These are phyloP conservation scores for Ilex paraguariensis DNA, from an alignment of 305 asterid genomes.

Conservation along the genomic window DNA sequence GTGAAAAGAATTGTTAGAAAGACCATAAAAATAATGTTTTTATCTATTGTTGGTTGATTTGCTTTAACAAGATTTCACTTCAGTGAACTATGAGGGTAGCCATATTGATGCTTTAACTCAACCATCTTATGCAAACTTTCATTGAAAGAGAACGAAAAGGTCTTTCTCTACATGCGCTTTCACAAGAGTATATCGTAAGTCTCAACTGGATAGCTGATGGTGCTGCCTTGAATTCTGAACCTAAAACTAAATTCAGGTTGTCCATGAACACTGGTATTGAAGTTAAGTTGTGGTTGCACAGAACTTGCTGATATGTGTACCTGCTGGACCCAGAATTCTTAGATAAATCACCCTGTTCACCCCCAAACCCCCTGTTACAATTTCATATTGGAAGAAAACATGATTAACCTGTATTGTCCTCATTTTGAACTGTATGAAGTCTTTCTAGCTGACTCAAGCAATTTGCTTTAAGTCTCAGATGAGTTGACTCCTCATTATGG, in stretches of 20 bases:
- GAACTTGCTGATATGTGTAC: too few species aligned
- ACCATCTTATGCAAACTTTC: too few species aligned
- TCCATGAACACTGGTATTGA: neutral
- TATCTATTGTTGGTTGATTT: neutral
- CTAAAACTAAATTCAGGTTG: neutral
- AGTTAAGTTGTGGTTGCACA: too few species aligned
- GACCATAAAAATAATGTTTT: neutral
- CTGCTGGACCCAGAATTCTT: too few species aligned
- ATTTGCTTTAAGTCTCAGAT: neutral
- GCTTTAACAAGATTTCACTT: too few species aligned
- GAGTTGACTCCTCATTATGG: neutral
- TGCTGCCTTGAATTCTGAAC: neutral
- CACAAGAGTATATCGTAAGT: neutral
- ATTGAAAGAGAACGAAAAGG: too few species aligned
- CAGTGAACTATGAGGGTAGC: neutral
- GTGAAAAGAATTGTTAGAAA: neutral
- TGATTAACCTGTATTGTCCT: neutral
- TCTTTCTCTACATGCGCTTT: neutral
- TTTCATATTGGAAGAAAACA: neutral
- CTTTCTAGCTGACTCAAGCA: neutral
- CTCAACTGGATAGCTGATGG: neutral
- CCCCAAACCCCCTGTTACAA: too few species aligned
- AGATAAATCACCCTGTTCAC: too few species aligned
- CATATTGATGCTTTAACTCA: too few species aligned
- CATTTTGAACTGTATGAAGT: neutral